Conservation (phyloP, 768 basidiomycete species). For the Gautieria morchelliformis region DNA sequence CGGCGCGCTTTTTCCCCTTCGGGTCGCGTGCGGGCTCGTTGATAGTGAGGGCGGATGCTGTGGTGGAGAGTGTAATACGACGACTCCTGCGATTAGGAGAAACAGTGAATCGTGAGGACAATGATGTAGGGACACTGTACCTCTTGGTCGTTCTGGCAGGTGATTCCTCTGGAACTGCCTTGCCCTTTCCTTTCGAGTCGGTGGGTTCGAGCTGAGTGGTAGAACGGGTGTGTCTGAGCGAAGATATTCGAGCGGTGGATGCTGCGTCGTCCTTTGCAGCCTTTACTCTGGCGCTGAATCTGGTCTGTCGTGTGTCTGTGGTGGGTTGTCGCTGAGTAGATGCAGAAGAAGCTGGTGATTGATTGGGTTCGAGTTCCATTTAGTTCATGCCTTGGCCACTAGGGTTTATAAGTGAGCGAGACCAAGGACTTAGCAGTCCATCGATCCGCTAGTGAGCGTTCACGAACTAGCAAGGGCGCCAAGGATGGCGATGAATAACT, state of each 20-base stretch:
- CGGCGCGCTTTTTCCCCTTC: constrained; percentile 92
- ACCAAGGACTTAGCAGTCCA: constrained; percentile 5
- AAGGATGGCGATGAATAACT: constrained; percentile 6
- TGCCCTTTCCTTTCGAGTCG: constrained; percentile 3
- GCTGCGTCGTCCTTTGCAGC: not conserved
- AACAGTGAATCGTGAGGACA: not conserved
- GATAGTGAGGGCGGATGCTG: constrained; percentile 45
- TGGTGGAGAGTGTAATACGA: constrained; percentile 38
- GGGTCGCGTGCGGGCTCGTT: constrained; percentile 66
- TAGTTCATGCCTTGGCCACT: constrained; percentile 10
- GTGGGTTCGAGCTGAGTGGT: constrained; percentile 6
- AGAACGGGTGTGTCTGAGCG: constrained; percentile 4
- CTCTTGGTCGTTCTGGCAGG: not conserved
- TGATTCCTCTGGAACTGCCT: constrained; percentile 1
- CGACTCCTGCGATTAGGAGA: constrained; percentile 37
- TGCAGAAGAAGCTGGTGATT: constrained; percentile 4
- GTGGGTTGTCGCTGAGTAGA: not conserved
- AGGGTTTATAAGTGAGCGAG: not conserved
- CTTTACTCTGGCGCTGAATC: constrained; percentile 8
- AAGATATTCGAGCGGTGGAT: not conserved
- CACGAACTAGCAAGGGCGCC: not conserved
- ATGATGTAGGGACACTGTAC: not conserved
- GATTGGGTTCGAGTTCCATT: constrained; percentile 11
- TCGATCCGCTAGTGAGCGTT: constrained; percentile 2
- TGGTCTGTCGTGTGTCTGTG: constrained; percentile 5